Percentiles rank a stretch among this genome's conserved stretches.
Conservation (phyloP, 176 grass and related monocot species). For the Avena atlantica region DNA sequence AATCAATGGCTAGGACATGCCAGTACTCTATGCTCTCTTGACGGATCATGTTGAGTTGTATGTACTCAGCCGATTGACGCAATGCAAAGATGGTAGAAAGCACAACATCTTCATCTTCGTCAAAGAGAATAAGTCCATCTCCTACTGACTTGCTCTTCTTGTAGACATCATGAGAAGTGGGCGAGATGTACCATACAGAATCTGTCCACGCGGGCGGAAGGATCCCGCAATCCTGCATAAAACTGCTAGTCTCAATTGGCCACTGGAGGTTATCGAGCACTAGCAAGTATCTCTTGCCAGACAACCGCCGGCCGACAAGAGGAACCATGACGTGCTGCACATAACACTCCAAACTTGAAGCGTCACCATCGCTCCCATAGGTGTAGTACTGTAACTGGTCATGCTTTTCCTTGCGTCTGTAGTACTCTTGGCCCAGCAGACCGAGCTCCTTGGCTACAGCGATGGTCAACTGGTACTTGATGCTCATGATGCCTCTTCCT, state of each 20-base stretch:
- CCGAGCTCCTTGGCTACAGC: not conserved
- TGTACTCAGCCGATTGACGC: not conserved
- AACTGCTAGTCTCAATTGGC: fast-evolving
- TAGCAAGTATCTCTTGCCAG: not conserved
- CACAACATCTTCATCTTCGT: not conserved
- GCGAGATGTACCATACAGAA: not conserved
- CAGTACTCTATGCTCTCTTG: not conserved
- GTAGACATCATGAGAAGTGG: not conserved
- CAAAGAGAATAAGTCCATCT: fast-evolving
- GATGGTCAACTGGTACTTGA: not conserved
- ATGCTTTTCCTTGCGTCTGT: fast-evolving
- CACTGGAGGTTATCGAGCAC: not conserved
- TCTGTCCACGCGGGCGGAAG: fast-evolving
- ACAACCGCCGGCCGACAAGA: fast-evolving
- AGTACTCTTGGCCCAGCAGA: not conserved
- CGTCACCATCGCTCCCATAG: not conserved
- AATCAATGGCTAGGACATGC: not conserved
- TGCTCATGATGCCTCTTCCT: fast-evolving
- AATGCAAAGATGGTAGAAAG: not conserved
- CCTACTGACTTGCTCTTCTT: not conserved
- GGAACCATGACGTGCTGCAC: fast-evolving
- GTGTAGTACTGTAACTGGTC: not conserved
- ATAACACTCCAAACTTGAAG: fast-evolving
- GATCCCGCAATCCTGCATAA: fast-evolving
- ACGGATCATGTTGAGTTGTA: not conserved